Evolutionary conservation across 306 rosid species (phyloP).

Genomic region (Vachellia pachyceras): DNA sequence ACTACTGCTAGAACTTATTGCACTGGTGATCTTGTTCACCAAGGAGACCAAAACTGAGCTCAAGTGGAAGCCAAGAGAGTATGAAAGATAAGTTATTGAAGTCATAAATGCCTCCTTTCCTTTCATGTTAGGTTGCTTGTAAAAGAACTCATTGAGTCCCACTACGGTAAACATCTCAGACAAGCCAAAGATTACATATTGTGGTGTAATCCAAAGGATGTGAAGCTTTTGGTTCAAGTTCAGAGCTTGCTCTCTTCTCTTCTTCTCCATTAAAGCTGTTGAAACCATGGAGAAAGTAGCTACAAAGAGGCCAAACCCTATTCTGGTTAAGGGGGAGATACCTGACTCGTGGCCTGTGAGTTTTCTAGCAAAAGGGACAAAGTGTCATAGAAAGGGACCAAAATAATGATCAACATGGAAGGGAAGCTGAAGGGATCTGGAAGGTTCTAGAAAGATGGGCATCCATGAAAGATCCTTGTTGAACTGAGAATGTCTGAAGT

Average conservation of each 20-base stretch:
- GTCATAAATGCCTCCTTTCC: conserved; percentile 90
- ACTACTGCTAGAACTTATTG: conserved; percentile 50
- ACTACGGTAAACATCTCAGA: conserved; percentile 92
- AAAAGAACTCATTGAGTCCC: conserved; percentile 93
- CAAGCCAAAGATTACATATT: conserved; percentile 82
- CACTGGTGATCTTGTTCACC: conserved; percentile 68
- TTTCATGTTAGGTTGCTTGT: conserved; percentile 66
- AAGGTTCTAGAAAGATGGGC: too few relatives aligned
- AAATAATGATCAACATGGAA: too few relatives aligned
- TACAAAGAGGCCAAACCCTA: too few relatives aligned
- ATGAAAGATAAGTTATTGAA: conserved; percentile 84
- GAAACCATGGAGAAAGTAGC: too few relatives aligned
- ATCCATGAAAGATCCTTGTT: too few relatives aligned
- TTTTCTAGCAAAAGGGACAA: conserved; percentile 80
- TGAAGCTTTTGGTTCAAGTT: conserved; percentile 52
- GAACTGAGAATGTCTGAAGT: too few relatives aligned
- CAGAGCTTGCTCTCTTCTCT: conserved; percentile 68
- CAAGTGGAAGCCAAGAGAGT: conserved; percentile 88
- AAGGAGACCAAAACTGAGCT: too few relatives aligned
- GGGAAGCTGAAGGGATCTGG: too few relatives aligned
- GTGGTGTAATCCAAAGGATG: conserved; percentile 95
- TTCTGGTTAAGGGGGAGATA: too few relatives aligned
- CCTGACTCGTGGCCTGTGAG: conserved; percentile 77
- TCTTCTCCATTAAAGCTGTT: conserved; percentile 80
- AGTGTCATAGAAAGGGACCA: too few relatives aligned